These are phyloP conservation scores for Ogataea polymorpha DNA, from an alignment of 805 yeast species.

Conservation along the genomic window DNA sequence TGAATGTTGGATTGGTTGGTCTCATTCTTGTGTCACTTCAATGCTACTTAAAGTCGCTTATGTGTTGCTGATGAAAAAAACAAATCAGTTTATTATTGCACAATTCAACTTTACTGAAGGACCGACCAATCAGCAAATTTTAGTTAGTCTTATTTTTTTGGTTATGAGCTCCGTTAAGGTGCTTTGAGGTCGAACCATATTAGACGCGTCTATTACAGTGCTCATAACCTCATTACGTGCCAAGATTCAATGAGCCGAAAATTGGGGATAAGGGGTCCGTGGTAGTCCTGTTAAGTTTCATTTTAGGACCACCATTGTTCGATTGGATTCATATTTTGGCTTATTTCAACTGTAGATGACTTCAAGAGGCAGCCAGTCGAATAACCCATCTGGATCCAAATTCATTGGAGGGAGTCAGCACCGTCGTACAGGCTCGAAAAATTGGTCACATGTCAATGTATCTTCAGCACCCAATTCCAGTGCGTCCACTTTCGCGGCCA, in stretches of 20 bases:
- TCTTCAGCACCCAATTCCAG: not conserved
- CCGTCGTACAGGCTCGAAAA: constrained; percentile 27
- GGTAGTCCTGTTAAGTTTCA: no score
- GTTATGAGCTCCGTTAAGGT: constrained; percentile 6
- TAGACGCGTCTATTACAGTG: constrained; percentile 5
- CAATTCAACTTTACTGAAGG: not conserved
- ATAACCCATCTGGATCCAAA: not conserved
- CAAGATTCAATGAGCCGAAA: no score
- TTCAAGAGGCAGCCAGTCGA: constrained; percentile 4
- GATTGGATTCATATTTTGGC: no score
- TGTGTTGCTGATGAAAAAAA: not conserved
- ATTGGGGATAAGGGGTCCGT: no score
- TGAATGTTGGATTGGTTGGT: constrained; percentile 44
- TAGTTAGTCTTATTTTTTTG: not conserved
- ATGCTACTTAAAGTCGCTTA: not conserved
- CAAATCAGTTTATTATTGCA: not conserved
- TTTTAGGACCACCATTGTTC: no score
- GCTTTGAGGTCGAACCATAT: no score
- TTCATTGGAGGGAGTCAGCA: constrained; percentile 9
- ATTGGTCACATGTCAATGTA: constrained; percentile 14
- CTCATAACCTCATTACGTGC: constrained; percentile 1
- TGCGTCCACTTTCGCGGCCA: no score
- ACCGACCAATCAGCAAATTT: constrained; percentile 11
- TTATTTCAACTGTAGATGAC: not conserved
- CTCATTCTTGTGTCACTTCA: constrained; percentile 38